These are phyloP conservation scores for Dictyostelium capitatum DNA, from an alignment of 78 protist genomes.

Conservation along the genomic window DNA sequence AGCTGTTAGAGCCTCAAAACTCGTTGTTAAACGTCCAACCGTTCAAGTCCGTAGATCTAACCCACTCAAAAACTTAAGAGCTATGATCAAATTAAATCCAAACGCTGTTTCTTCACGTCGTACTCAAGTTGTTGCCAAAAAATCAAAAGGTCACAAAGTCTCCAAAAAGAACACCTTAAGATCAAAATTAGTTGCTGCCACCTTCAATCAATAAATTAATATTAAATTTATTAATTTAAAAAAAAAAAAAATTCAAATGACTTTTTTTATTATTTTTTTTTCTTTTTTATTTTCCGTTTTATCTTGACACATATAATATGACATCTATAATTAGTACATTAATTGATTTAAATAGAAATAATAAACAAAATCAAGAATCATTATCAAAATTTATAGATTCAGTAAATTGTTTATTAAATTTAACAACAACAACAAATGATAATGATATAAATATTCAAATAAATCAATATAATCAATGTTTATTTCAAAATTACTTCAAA, in stretches of 20 bases:
- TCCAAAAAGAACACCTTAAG: constrained; percentile 3
- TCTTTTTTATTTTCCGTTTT: not conserved
- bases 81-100: constrained; percentile 95
- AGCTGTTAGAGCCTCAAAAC: constrained; percentile 76
- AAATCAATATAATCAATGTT: not conserved
- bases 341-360: not conserved
- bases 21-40: constrained; percentile 46
- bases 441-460: not conserved
- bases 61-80: constrained; percentile 93
- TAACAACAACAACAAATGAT: not conserved
- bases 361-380: not conserved
- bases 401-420: not conserved
- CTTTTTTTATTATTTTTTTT: not conserved
- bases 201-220: not conserved
- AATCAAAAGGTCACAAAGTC: constrained; percentile 2
- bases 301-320: not conserved
- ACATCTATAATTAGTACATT: not conserved
- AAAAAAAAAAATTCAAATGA: not conserved
- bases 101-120: constrained; percentile 69
- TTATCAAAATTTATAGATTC: not conserved
- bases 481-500: not conserved
- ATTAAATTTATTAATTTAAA: not conserved
- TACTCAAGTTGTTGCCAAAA: constrained; percentile 6
- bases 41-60: constrained; percentile 80
- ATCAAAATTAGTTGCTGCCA: constrained; percentile 2